A percentile compares a stretch with the other conserved stretches of the same genome.
phyloP scores from a whole-genome alignment of 768 basidiomycete species.

The Rhodotorula toruloides region DNA sequence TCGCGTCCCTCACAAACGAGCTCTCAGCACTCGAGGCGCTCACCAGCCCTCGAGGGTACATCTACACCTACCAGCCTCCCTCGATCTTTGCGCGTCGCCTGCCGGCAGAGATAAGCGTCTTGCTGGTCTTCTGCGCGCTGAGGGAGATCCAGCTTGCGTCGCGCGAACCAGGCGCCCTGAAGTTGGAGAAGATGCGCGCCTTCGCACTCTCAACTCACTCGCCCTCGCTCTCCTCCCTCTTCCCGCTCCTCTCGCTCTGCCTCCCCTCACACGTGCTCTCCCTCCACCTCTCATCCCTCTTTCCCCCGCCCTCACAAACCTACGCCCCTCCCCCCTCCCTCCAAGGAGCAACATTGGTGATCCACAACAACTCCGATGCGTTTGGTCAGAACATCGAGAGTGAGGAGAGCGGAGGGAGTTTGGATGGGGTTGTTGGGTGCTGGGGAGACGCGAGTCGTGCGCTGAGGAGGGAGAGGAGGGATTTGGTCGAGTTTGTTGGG shows the following conservation, averaged over 20 bases:
- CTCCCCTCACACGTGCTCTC: slow-evolving; percentile 1
- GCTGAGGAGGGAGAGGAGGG: slow-evolving; percentile 19
- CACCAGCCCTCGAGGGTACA: slow-evolving; percentile 21
- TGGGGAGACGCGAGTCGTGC: slow-evolving; percentile 19
- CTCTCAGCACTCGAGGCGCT: slow-evolving; percentile 18
- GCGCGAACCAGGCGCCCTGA: not conserved
- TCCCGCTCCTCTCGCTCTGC: not conserved
- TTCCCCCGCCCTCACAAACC: not conserved
- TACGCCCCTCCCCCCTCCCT: not conserved
- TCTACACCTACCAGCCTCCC: slow-evolving; percentile 39
- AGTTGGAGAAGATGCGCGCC: slow-evolving; percentile 16
- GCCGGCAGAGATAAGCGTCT: slow-evolving; percentile 17
- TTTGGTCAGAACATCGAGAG: slow-evolving; percentile 41
- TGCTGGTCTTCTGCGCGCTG: slow-evolving; percentile 18
- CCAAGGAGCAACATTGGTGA: slow-evolving; percentile 23
- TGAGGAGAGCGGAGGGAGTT: slow-evolving; percentile 23
- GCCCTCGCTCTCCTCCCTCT: slow-evolving; percentile 7
- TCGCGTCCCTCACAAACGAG: slow-evolving; percentile 33
- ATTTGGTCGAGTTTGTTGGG: slow-evolving; percentile 3
- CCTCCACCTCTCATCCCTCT: slow-evolving; percentile 3
- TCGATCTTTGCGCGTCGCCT: slow-evolving; percentile 37
- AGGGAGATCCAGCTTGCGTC: not conserved
- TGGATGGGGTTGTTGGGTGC: slow-evolving; percentile 35
- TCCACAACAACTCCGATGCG: slow-evolving; percentile 40
- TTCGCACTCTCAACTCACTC: slow-evolving; percentile 35